Percentiles rank a stretch among this genome's conserved stretches.
phyloP scores from a whole-genome alignment of 371 early-diverging fungal species.

The Mortierella sp. region DNA sequence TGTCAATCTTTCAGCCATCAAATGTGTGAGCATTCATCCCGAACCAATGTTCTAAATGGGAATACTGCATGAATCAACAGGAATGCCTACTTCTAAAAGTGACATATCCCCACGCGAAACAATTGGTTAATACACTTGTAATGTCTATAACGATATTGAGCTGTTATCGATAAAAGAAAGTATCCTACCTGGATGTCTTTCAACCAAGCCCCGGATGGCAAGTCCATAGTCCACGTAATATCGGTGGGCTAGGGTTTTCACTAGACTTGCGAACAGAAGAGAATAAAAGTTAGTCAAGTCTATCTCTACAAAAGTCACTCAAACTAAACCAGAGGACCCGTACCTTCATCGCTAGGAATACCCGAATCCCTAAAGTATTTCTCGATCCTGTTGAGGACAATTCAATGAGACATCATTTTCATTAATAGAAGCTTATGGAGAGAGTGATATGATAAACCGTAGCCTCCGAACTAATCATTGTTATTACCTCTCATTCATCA shows the following conservation, averaged over 20 bases:
- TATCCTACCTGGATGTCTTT: conserved; percentile 67
- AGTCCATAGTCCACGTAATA: conserved; percentile 83
- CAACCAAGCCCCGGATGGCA: conserved; percentile 79
- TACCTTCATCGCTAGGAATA: conserved; percentile 25
- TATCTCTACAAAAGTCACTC: not conserved
- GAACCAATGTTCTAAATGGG: no score
- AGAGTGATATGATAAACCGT: conserved; percentile 10
- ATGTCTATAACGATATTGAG: no score
- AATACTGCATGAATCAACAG: no score
- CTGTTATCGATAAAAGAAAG: not conserved
- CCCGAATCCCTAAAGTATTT: conserved; percentile 40
- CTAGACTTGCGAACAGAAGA: conserved; percentile 2
- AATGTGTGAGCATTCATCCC: not conserved
- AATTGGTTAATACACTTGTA: no score
- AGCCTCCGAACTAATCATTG: not conserved
- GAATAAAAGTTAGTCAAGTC: not conserved
- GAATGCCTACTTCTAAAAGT: not conserved
- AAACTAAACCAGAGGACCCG: not conserved
- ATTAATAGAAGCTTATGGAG: not conserved
- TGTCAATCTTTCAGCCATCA: conserved; percentile 18
- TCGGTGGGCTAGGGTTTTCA: conserved; percentile 59
- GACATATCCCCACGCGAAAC: no score
- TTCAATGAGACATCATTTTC: not conserved
- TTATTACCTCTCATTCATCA: conserved; percentile 61
- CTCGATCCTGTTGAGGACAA: conserved; percentile 24